phyloP scores from a whole-genome alignment of 768 basidiomycete genomes.

The Pleurotus tuoliensis region DNA sequence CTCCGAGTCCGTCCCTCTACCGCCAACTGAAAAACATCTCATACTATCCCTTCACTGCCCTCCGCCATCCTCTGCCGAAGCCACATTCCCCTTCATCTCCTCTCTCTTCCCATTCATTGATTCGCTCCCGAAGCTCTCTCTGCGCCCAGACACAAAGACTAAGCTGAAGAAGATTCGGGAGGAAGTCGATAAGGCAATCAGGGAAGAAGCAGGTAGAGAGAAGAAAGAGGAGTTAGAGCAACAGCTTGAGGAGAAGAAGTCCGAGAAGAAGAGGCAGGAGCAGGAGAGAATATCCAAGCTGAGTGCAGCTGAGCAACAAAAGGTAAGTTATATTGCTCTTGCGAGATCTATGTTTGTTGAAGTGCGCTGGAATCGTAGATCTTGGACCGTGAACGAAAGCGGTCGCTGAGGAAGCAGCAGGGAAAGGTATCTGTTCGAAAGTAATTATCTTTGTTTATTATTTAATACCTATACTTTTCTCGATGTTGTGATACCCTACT shows the following conservation, averaged over 20 bases:
- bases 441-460: constrained; percentile 19
- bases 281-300: constrained; percentile 71
- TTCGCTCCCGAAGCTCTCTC: constrained; percentile 46
- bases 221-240: constrained; percentile 61
- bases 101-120: constrained; percentile 78
- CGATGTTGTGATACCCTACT: not conserved
- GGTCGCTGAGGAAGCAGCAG: constrained; percentile 64
- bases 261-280: constrained; percentile 69
- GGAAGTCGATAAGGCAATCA: constrained; percentile 64
- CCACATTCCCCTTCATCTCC: constrained; percentile 56
- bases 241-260: constrained; percentile 63
- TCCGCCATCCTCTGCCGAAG: constrained; percentile 46
- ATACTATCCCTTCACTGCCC: constrained; percentile 55
- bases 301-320: constrained; percentile 78
- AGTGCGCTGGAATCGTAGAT: constrained; percentile 28
- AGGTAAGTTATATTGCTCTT: constrained; percentile 39
- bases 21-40: constrained; percentile 66
- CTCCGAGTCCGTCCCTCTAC: constrained; percentile 17
- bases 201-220: constrained; percentile 62
- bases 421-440: constrained; percentile 54
- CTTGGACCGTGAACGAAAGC: constrained; percentile 77
- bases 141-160: constrained; percentile 78
- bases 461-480: not conserved
- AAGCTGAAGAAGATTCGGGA: constrained; percentile 77
- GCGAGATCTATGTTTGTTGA: not conserved